Conservation (phyloP, 805 yeast species). For the Hanseniaspora clermontiae region DNA sequence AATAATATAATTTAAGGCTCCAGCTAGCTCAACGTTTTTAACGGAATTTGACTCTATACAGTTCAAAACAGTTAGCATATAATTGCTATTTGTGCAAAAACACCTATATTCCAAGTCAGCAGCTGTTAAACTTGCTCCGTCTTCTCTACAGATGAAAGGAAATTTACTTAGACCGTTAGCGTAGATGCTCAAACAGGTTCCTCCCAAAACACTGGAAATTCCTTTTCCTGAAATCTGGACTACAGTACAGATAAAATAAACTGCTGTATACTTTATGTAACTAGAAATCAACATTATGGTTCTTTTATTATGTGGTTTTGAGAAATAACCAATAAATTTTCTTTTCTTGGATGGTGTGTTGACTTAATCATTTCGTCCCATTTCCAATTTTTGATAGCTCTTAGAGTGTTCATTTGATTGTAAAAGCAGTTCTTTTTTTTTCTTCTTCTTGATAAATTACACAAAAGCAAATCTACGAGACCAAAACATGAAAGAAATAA, state of each 20-base stretch:
- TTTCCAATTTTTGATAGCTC: not conserved
- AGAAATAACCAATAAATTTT: no score
- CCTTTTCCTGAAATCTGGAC: not conserved
- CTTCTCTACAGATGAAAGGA: slow-evolving; percentile 25
- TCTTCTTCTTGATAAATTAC: not conserved
- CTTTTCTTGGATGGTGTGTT: no score
- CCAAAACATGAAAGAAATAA: not conserved
- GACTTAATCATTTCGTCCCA: no score
- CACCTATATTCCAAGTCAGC: slow-evolving; percentile 29
- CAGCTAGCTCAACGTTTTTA: slow-evolving; percentile 23
- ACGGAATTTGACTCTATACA: slow-evolving; percentile 27
- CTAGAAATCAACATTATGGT: not conserved
- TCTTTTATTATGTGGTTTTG: no score
- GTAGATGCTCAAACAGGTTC: slow-evolving; percentile 27
- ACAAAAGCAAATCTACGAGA: no score
- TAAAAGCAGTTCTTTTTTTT: not conserved
- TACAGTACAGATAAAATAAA: not conserved
- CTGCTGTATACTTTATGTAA: not conserved
- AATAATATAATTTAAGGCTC: slow-evolving; percentile 26
- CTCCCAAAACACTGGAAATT: slow-evolving; percentile 25
- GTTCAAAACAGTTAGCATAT: slow-evolving; percentile 28
- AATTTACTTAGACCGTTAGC: slow-evolving; percentile 27
- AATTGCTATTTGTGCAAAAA: slow-evolving; percentile 27
- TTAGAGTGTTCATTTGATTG: not conserved
- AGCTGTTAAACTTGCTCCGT: not conserved